Percentiles rank a stretch among this genome's conserved stretches.
These are phyloP conservation scores for Vigna unguiculata DNA, from an alignment of 306 rosid genomes.

Conservation along the genomic window DNA sequence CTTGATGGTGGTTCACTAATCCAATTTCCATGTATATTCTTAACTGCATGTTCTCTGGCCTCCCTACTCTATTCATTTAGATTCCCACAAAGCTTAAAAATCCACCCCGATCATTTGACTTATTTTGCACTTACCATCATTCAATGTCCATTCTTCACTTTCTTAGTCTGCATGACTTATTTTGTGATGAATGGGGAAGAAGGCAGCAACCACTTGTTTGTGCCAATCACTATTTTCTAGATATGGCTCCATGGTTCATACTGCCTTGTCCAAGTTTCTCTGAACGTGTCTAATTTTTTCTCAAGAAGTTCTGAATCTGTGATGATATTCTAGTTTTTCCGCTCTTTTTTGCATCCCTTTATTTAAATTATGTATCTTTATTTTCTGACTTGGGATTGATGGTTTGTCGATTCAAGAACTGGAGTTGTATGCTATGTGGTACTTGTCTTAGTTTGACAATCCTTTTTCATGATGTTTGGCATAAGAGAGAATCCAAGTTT, in stretches of 20 bases:
- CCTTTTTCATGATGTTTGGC: not conserved
- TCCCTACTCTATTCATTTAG: not conserved
- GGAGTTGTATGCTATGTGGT: not conserved
- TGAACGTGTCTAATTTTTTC: not conserved
- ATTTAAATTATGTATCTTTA: not conserved
- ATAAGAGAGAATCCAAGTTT: not conserved
- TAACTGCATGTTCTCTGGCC: not conserved
- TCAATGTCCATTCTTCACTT: slow-evolving; percentile 5
- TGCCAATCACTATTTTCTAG: slow-evolving; percentile 5
- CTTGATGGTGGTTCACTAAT: not conserved
- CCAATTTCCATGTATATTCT: not conserved
- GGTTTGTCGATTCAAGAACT: not conserved
- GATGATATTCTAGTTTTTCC: not conserved
- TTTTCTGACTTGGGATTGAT: slow-evolving; percentile 9
- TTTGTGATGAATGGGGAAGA: not conserved
- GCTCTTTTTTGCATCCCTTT: not conserved
- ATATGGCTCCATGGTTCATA: not conserved
- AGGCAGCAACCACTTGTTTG: not conserved
- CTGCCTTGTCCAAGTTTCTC: not conserved
- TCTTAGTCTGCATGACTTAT: not conserved
- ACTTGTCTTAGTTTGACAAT: not conserved
- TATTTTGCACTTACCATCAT: slow-evolving; percentile 3
- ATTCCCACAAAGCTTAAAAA: not conserved
- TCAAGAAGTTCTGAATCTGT: not conserved
- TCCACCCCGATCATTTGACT: not conserved